A percentile compares a stretch with the other conserved stretches of the same genome.
These are phyloP conservation scores for Spinellus fusiger DNA, from an alignment of 192 early-diverging fungal genomes.

Conservation along the genomic window DNA sequence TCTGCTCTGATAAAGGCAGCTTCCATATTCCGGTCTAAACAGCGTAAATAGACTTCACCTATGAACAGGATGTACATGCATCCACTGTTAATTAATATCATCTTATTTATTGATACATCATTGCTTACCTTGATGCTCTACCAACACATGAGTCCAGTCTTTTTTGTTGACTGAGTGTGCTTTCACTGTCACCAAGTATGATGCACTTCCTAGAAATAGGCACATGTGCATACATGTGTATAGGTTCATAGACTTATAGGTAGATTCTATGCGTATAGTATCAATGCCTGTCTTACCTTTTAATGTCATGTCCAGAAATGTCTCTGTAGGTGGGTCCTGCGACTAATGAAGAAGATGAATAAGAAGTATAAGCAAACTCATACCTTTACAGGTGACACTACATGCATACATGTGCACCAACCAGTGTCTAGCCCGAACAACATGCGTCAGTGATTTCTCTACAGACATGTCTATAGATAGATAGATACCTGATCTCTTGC, in stretches of 20 bases:
- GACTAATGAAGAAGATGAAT: slow-evolving; percentile 1
- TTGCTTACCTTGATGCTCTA: slow-evolving; percentile 10
- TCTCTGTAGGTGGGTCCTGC: slow-evolving; percentile 4
- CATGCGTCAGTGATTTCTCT: background rate
- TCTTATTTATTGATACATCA: background rate
- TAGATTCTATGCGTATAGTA: background rate
- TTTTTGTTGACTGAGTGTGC: background rate
- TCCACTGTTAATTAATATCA: background rate
- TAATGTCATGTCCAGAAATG: slow-evolving; percentile 14
- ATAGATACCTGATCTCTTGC: slow-evolving; percentile 13
- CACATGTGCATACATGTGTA: background rate
- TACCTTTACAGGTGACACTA: slow-evolving; percentile 10
- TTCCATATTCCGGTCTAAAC: background rate
- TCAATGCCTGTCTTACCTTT: slow-evolving; percentile 11
- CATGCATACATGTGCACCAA: slow-evolving; percentile 20
- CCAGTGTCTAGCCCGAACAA: slow-evolving; percentile 2
- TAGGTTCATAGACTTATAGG: background rate
- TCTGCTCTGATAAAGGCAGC: background rate
- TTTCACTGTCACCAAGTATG: slow-evolving; percentile 15
- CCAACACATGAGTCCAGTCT: slow-evolving; percentile 10
- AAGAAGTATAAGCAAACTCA: background rate
- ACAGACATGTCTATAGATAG: background rate
- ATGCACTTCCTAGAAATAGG: slow-evolving; percentile 6
- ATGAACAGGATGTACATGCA: background rate
- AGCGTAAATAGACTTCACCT: background rate